Percentiles rank a stretch among this genome's conserved stretches.
Conservation (phyloP, 768 basidiomycete genomes). For the Hericium coralloides region DNA sequence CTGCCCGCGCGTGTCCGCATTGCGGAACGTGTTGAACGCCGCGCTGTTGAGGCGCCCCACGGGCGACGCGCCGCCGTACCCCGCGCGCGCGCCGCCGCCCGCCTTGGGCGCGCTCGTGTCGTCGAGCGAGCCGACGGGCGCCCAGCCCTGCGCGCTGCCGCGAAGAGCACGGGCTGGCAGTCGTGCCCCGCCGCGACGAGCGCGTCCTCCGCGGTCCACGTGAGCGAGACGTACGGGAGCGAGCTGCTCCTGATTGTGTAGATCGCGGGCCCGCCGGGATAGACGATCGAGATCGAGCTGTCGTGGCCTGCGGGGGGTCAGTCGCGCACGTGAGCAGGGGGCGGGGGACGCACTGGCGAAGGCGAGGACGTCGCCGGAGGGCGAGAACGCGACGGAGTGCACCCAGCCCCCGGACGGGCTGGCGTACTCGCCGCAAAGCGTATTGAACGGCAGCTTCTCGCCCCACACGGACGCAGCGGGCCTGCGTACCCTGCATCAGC, state of each 20-base stretch:
- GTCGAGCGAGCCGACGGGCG: slow-evolving; percentile 72
- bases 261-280: slow-evolving; percentile 69
- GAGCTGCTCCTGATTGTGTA: slow-evolving; percentile 69
- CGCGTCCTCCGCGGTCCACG: slow-evolving; percentile 76
- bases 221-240: slow-evolving; percentile 76
- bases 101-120: slow-evolving; percentile 49
- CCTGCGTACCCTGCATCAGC: slow-evolving; percentile 29
- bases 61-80: slow-evolving; percentile 37
- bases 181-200: slow-evolving; percentile 95
- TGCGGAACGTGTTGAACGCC: slow-evolving; percentile 90
- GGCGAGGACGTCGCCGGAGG: slow-evolving; percentile 88
- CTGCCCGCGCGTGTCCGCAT: slow-evolving; percentile 77
- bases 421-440: slow-evolving; percentile 88
- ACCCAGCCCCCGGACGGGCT: slow-evolving; percentile 96
- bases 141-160: slow-evolving; percentile 71
- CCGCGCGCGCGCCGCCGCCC: slow-evolving; percentile 35
- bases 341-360: slow-evolving; percentile 70
- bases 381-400: slow-evolving; percentile 91
- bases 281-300: slow-evolving; percentile 87
- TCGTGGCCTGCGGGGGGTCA: slow-evolving; percentile 65
- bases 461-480: slow-evolving; percentile 92
- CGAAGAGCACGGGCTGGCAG: slow-evolving; percentile 88
- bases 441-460: slow-evolving; percentile 96
- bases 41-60: slow-evolving; percentile 73
- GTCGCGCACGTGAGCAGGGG: not conserved